Evolutionary conservation across 257 asterid genomes (phyloP).

Genomic region (Pogostemon cablin): DNA sequence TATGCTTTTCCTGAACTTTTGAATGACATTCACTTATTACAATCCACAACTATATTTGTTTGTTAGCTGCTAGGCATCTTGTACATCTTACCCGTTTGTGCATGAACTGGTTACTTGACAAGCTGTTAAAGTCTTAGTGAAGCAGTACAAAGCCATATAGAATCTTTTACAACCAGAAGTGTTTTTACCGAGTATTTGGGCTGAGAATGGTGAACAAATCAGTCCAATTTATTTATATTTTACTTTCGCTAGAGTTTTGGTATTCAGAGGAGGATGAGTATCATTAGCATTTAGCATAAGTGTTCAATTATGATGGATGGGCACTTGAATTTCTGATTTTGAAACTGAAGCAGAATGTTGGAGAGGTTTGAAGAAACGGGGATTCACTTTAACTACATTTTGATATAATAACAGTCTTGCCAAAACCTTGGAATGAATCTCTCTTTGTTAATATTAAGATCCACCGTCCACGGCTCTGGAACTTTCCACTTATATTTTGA

Average conservation of each 20-base stretch:
- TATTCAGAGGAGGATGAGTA: neutral
- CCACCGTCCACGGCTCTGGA: neutral
- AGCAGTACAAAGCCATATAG: neutral
- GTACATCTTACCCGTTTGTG: neutral
- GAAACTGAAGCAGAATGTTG: constrained; percentile 2
- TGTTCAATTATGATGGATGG: neutral
- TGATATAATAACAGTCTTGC: neutral
- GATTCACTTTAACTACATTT: neutral
- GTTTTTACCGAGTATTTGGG: too few relatives aligned
- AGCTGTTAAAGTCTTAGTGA: constrained; percentile 5
- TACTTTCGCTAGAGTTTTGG: neutral
- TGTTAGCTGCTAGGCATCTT: neutral
- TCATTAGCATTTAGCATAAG: neutral
- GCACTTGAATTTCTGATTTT: neutral
- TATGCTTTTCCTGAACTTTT: too few relatives aligned
- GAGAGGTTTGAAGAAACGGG: neutral
- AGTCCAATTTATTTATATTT: neutral
- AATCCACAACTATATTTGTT: neutral
- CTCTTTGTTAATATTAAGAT: too few relatives aligned
- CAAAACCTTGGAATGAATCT: too few relatives aligned
- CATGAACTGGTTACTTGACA: neutral
- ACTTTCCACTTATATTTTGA: neutral
- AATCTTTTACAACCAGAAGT: too few relatives aligned
- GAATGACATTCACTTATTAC: too few relatives aligned
- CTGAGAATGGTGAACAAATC: too few relatives aligned